Conservation (phyloP, 495 filamentous ascomycete species). For the Cercophora sp. region DNA sequence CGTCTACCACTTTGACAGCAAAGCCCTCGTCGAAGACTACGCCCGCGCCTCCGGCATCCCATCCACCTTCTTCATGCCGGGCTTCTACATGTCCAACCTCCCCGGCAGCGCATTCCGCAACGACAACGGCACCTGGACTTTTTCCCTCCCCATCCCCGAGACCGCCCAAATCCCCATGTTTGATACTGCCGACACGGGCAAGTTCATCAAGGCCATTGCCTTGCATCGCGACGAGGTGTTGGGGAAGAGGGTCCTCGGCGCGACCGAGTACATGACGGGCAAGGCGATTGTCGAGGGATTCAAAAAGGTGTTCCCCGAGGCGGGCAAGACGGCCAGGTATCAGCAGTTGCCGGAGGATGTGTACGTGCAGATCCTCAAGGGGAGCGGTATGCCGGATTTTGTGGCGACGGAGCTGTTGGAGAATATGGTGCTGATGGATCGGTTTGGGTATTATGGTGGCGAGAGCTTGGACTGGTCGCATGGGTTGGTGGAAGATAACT, state of each 20-base stretch:
- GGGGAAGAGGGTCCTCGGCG: slow-evolving; percentile 39
- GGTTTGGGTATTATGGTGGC: slow-evolving; percentile 52
- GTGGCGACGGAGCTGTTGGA: slow-evolving; percentile 50
- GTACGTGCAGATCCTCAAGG: slow-evolving; percentile 42
- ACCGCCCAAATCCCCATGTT: slow-evolving; percentile 49
- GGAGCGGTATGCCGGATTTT: slow-evolving; percentile 13
- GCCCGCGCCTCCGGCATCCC: slow-evolving; percentile 44
- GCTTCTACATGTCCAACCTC: slow-evolving; percentile 57
- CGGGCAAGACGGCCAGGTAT: slow-evolving; percentile 43
- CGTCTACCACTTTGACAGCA: slow-evolving; percentile 60
- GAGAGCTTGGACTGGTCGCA: slow-evolving; percentile 32
- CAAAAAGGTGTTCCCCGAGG: slow-evolving; percentile 43
- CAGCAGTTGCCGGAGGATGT: slow-evolving; percentile 41
- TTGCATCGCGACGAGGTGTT: slow-evolving; percentile 33
- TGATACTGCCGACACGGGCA: slow-evolving; percentile 53
- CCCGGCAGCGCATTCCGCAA: slow-evolving; percentile 26
- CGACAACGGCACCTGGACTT: slow-evolving; percentile 27
- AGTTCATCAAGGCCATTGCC: slow-evolving; percentile 53
- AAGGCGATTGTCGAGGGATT: slow-evolving; percentile 47
- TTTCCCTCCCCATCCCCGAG: slow-evolving; percentile 33
- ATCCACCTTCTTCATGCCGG: slow-evolving; percentile 54
- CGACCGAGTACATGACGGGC: slow-evolving; percentile 49
- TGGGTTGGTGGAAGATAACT: slow-evolving; percentile 31
- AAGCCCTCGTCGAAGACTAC: slow-evolving; percentile 57
- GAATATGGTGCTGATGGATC: slow-evolving; percentile 48